Evolutionary conservation across 177 flowering plant species (phyloP).

Genomic region (Telopea speciosissima): DNA sequence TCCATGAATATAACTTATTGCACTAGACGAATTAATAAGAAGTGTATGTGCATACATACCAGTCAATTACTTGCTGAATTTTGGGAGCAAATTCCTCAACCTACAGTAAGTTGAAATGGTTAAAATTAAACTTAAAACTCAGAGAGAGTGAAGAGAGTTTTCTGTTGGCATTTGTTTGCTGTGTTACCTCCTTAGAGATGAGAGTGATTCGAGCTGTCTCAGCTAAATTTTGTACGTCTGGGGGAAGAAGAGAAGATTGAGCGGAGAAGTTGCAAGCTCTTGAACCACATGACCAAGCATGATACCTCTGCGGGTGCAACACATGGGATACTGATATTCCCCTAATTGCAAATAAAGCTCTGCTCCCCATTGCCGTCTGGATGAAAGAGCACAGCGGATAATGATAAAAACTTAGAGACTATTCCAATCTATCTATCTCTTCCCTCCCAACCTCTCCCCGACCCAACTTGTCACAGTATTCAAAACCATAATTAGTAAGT

Average conservation of each 20-base stretch:
- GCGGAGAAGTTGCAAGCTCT: slow-evolving; percentile 6
- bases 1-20: neutral
- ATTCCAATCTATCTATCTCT: no score
- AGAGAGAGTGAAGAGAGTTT: neutral
- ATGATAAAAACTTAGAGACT: no score
- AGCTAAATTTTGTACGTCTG: slow-evolving; percentile 60
- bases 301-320: neutral
- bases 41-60: slow-evolving; percentile 32
- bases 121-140: neutral
- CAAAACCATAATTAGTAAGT: no score
- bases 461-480: no score
- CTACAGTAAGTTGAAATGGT: slow-evolving; percentile 24
- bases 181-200: slow-evolving; percentile 47
- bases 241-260: slow-evolving; percentile 36
- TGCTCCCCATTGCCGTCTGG: neutral
- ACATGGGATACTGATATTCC: slow-evolving; percentile 1
- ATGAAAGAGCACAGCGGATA: no score
- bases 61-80: slow-evolving; percentile 68
- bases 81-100: slow-evolving; percentile 78
- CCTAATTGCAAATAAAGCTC: slow-evolving; percentile 2
- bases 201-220: slow-evolving; percentile 80
- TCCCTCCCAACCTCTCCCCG: no score
- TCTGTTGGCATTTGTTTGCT: neutral
- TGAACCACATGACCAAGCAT: neutral
- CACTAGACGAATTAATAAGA: neutral